Base-by-base conservation (phyloP, 2,329 filamentous ascomycete species). In the Akanthomyces dipterigenus region DNA sequence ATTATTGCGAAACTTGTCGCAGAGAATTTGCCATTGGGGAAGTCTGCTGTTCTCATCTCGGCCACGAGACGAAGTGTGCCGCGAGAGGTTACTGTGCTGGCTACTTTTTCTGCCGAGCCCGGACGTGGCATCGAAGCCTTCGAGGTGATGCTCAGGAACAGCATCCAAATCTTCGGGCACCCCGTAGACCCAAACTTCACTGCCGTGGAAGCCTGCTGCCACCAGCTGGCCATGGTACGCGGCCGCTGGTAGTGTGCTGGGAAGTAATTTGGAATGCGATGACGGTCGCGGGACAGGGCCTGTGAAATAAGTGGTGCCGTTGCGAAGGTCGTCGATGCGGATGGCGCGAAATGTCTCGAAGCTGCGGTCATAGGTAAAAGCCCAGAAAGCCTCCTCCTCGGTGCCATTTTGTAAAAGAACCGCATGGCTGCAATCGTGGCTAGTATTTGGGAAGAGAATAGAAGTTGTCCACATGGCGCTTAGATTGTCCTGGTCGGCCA, bases 381-480 rank as follows among this genome's bases (percentile, higher is more conserved):
- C 83, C 88, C 89, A 93, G 63, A 79, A 83, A 28, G 88, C 85
- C 71, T 91, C 89, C 60, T 86, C 83, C 43, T 82, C 76, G 55
- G 75, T 78, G 5, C 82, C 82, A 63, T 85, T 79, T 65, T 85
- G 83, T 18, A 93, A 76, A 50, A 93, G 73, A 1, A 89, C 86
- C 22, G 89, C 88, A 73, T 93, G 89, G 66, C 88, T 91, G 69
- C 89, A 92, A 65, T 90, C 88, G 55, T 86, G 83, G 66, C 87
- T 91, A n/a, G 86, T 88, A 66, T 92, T 90, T 3, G 90, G 90
- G 61, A 93, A 93, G 3, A 95, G 76, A 50, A 95, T 93, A 38
- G 91, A 92, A 0, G 89, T 91, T 7, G 90, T 93, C 90, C 90
- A 95, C 69, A 93, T 82, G 26, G 87, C 84, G 70, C 87, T 89